Evolutionary conservation across 2,329 filamentous ascomycete genomes (phyloP).

Genomic region (Harringtonia lauricola): DNA sequence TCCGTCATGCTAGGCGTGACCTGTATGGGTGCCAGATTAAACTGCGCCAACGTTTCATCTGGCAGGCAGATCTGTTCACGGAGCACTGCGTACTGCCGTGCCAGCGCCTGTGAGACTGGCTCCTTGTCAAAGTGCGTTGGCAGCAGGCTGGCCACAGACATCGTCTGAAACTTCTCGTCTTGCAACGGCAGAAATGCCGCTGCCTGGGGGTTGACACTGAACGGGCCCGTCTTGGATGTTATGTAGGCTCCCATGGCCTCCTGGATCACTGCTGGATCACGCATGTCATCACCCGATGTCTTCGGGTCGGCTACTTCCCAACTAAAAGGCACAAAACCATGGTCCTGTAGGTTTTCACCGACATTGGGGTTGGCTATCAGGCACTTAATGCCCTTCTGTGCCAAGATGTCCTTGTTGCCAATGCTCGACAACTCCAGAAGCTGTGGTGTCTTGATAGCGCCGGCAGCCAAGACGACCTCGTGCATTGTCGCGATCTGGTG

Average conservation of each 20-base stretch:
- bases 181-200: not conserved
- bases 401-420: conserved; percentile 27
- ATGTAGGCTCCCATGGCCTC: conserved; percentile 17
- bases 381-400: conserved; percentile 24
- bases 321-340: conserved; percentile 20
- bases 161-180: not conserved
- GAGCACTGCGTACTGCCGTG: not conserved
- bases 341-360: conserved; percentile 34
- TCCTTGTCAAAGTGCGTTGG: not conserved
- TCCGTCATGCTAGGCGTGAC: conserved; percentile 1
- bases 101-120: not conserved
- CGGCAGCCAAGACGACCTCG: conserved; percentile 31
- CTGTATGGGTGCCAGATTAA: not conserved
- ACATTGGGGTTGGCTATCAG: conserved; percentile 31
- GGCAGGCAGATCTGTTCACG: not conserved
- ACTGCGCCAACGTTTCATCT: not conserved
- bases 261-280: conserved; percentile 13
- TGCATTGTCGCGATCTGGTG: not conserved
- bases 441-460: conserved; percentile 24
- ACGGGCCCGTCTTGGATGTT: conserved; percentile 12
- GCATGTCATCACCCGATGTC: conserved; percentile 20
- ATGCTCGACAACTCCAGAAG: conserved; percentile 25
- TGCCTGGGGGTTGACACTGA: not conserved
- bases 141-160: not conserved
- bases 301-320: conserved; percentile 23